These are phyloP conservation scores for Epichloe hybrida DNA, from an alignment of 2,329 filamentous ascomycete genomes.

Conservation along the genomic window DNA sequence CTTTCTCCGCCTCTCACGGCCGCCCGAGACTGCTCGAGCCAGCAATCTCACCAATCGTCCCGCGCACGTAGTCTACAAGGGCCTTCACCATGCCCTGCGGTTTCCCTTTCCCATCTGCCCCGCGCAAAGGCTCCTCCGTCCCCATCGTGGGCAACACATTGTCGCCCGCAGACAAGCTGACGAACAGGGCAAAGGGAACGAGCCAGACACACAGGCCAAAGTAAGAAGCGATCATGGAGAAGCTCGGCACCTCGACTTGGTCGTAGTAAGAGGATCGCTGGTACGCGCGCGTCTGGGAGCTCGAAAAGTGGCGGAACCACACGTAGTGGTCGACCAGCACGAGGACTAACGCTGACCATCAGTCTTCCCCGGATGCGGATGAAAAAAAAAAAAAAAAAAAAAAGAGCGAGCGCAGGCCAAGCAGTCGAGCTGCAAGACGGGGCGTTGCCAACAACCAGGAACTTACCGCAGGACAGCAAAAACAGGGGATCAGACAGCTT, in stretches of 20 bases:
- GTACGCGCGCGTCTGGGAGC: constrained; percentile 43
- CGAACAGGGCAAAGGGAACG: constrained; percentile 88
- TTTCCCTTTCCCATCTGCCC: constrained; percentile 32
- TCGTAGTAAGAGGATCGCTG: constrained; percentile 50
- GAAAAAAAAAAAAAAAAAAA: not conserved
- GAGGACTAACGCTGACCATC: constrained; percentile 40
- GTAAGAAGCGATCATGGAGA: constrained; percentile 90
- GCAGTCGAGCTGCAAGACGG: too few species aligned
- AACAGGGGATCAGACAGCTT: constrained; percentile 82
- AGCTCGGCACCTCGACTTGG: constrained; percentile 54
- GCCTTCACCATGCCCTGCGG: constrained; percentile 55
- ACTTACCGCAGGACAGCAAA: constrained; percentile 58
- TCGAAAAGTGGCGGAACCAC: constrained; percentile 89
- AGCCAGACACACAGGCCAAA: constrained; percentile 96
- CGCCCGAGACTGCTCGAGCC: constrained; percentile 15
- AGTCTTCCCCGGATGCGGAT: not conserved
- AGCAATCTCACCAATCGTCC: constrained; percentile 34
- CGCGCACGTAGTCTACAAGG: constrained; percentile 44
- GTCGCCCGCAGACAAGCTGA: constrained; percentile 84
- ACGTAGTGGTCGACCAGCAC: constrained; percentile 86
- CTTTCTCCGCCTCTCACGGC: constrained; percentile 5
- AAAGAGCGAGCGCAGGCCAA: not conserved
- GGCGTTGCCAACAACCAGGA: not conserved
- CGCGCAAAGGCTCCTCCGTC: constrained; percentile 40
- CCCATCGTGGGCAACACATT: constrained; percentile 92